Conservation (phyloP, 768 basidiomycete genomes). For the Strobilomyces dryophilus region DNA sequence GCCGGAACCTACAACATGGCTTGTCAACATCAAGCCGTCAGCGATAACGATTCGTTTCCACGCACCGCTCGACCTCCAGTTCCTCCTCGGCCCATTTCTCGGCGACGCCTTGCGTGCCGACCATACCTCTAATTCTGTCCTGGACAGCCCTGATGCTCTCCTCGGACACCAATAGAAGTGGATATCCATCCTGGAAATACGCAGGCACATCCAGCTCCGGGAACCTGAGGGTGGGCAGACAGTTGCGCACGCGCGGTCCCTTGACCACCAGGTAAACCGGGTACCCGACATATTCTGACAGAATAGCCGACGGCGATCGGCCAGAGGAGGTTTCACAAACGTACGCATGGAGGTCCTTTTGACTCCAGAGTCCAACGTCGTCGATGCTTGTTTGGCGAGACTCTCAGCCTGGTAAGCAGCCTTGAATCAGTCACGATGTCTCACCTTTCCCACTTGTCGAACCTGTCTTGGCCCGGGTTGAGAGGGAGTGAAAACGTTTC, state of each 20-base stretch:
- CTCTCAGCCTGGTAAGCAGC: background rate
- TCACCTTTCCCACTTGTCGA: constrained; percentile 57
- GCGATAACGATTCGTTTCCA: background rate
- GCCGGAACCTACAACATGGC: constrained; percentile 54
- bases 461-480: constrained; percentile 43
- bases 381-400: constrained; percentile 43
- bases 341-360: constrained; percentile 57
- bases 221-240: constrained; percentile 48
- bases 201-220: constrained; percentile 55
- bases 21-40: background rate
- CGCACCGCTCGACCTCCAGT: constrained; percentile 58
- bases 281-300: constrained; percentile 60
- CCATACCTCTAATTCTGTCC: constrained; percentile 41
- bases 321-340: constrained; percentile 47
- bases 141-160: constrained; percentile 58
- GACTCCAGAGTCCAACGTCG: constrained; percentile 48
- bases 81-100: constrained; percentile 51
- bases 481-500: constrained; percentile 58
- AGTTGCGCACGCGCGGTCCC: constrained; percentile 51
- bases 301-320: constrained; percentile 46
- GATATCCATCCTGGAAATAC: constrained; percentile 69
- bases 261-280: constrained; percentile 65
- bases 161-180: constrained; percentile 61
- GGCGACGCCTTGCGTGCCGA: constrained; percentile 44
- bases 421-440: constrained; percentile 13